These are phyloP conservation scores for Pseudomassariella vexata DNA, from an alignment of 2,329 filamentous ascomycete genomes.

Conservation along the genomic window DNA sequence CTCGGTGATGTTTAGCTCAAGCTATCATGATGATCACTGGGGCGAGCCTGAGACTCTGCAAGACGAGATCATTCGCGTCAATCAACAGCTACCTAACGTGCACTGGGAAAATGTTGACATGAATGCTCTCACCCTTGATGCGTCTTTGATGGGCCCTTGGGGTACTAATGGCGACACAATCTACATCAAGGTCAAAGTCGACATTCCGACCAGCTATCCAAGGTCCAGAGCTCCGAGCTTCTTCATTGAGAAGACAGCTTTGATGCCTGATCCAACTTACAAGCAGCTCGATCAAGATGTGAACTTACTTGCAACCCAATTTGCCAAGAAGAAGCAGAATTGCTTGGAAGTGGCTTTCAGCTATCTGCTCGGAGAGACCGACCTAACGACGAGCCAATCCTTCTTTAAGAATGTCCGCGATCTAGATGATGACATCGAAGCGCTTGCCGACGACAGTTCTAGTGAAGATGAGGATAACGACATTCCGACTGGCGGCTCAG, in stretches of 20 bases:
- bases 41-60: conserved; percentile 57
- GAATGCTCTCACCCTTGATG: conserved; percentile 51
- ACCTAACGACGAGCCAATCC: conserved; percentile 53
- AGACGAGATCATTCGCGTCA: conserved; percentile 59
- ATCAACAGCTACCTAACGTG: conserved; percentile 56
- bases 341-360: conserved; percentile 57
- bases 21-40: conserved; percentile 51
- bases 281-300: conserved; percentile 49
- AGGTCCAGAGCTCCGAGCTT: conserved; percentile 53
- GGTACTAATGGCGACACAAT: conserved; percentile 50
- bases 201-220: conserved; percentile 55
- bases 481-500: conserved; percentile 45
- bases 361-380: conserved; percentile 58
- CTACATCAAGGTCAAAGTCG: conserved; percentile 56
- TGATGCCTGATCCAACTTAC: conserved; percentile 53
- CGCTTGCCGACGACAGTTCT: conserved; percentile 68
- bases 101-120: conserved; percentile 60
- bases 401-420: conserved; percentile 62
- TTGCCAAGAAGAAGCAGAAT: conserved; percentile 52
- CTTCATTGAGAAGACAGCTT: conserved; percentile 53
- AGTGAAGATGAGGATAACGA: conserved; percentile 71
- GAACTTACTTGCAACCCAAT: conserved; percentile 49
- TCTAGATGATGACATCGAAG: conserved; percentile 50
- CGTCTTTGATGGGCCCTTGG: conserved; percentile 62
- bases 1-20: conserved; percentile 44